phyloP scores from a whole-genome alignment of 257 asterid genomes.

The Nicotiana paniculata region DNA sequence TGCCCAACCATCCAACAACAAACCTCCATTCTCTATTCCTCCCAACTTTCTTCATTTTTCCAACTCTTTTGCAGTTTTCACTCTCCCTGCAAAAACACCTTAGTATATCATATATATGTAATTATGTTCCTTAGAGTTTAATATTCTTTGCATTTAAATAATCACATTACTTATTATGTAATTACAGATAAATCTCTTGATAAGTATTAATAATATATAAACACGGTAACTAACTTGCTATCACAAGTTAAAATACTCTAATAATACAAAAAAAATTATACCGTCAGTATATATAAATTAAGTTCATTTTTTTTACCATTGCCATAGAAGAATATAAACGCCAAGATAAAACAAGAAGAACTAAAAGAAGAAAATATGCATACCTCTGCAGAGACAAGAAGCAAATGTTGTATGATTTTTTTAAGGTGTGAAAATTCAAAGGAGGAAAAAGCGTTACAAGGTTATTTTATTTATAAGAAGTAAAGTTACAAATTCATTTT shows the following conservation, averaged over 20 bases:
- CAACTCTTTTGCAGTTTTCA: not conserved
- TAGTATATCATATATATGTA: not conserved
- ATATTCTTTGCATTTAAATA: not conserved
- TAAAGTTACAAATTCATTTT: not conserved
- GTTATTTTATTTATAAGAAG: not conserved
- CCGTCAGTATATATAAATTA: not conserved
- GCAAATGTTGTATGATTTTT: not conserved
- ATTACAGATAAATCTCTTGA: not conserved
- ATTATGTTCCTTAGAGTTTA: not conserved
- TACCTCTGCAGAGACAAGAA: not conserved
- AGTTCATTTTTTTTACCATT: not conserved
- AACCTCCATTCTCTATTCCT: conserved; percentile 3
- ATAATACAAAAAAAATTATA: too few relatives aligned
- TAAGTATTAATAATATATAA: not conserved
- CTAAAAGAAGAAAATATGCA: not conserved
- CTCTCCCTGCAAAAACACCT: not conserved
- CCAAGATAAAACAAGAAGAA: not conserved
- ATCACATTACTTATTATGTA: not conserved
- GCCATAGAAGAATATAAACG: not conserved
- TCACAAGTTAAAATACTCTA: not conserved
- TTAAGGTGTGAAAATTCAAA: not conserved
- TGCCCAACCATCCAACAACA: conserved; percentile 3
- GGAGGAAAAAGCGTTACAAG: not conserved
- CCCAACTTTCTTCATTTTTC: not conserved
- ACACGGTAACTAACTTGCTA: not conserved